phyloP scores from a whole-genome alignment of 768 basidiomycete genomes.

The Podaxis carcinomalis region DNA sequence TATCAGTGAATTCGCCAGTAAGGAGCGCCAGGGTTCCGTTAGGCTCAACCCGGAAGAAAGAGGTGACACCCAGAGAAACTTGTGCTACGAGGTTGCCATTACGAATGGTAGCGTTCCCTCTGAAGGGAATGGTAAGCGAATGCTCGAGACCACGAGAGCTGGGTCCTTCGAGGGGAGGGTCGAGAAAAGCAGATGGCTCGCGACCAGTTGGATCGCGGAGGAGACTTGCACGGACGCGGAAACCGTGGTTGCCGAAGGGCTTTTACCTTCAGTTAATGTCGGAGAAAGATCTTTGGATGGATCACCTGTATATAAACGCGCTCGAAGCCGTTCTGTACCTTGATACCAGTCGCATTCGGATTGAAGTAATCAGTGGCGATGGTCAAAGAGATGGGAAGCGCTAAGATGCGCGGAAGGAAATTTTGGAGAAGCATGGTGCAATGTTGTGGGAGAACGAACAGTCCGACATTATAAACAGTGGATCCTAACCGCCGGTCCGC shows the following conservation, averaged over 20 bases:
- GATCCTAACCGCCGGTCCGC: not conserved
- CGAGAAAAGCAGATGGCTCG: constrained; percentile 29
- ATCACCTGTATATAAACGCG: constrained; percentile 28
- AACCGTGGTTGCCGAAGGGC: constrained; percentile 33
- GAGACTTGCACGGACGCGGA: constrained; percentile 31
- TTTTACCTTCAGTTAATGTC: constrained; percentile 9
- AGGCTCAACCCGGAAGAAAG: constrained; percentile 26
- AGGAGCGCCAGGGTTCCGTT: constrained; percentile 25
- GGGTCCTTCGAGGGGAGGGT: constrained; percentile 32
- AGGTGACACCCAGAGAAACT: constrained; percentile 21
- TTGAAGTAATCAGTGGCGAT: constrained; percentile 16
- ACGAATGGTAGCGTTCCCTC: constrained; percentile 24
- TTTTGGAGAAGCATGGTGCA: not conserved
- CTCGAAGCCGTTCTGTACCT: constrained; percentile 31
- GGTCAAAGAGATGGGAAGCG: not conserved
- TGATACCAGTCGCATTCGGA: constrained; percentile 28
- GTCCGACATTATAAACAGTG: not conserved
- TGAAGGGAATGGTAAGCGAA: constrained; percentile 24
- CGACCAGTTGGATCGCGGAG: constrained; percentile 29
- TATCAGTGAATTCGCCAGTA: constrained; percentile 26
- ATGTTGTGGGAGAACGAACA: not conserved
- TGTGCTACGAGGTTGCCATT: constrained; percentile 28
- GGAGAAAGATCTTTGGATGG: not conserved
- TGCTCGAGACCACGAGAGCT: constrained; percentile 25
- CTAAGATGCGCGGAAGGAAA: not conserved